Evolutionary conservation across 306 rosid genomes (phyloP).

Genomic region (Prunus davidiana): DNA sequence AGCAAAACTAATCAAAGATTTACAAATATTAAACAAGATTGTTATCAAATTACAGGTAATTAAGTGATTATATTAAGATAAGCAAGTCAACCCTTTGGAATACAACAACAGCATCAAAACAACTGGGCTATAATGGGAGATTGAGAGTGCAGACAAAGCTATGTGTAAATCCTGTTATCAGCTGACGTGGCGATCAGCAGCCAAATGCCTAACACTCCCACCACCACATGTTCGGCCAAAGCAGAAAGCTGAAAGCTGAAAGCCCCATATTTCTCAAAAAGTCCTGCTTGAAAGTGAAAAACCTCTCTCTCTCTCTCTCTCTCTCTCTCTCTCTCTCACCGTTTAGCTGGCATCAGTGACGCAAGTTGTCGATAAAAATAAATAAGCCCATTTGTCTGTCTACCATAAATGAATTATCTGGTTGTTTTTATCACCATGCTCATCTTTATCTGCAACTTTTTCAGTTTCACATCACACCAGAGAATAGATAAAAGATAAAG

Average conservation of each 20-base stretch:
- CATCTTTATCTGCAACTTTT: neutral
- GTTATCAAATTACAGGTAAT: too few species aligned
- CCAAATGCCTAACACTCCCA: neutral
- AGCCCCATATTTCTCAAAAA: neutral
- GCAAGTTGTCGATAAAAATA: neutral
- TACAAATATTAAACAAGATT: neutral
- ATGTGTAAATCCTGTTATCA: neutral
- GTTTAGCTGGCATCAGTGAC: neutral
- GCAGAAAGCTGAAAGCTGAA: neutral
- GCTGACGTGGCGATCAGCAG: slow-evolving; percentile 1
- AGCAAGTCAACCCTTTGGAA: neutral
- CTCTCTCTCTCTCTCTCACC: neutral
- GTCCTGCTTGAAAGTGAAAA: neutral
- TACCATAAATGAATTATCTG: neutral
- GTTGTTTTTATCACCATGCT: neutral
- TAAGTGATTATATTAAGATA: neutral
- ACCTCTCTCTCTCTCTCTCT: neutral
- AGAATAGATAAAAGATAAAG: too few species aligned
- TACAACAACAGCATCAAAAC: neutral
- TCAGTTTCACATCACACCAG: neutral
- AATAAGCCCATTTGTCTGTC: neutral
- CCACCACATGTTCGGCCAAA: neutral
- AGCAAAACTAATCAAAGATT: neutral
- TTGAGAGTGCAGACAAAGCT: neutral
- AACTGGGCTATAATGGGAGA: neutral